Percentiles rank a stretch among this genome's conserved stretches.
Conservation (phyloP, 2,329 filamentous ascomycete species). For the Diplodia seriata region DNA sequence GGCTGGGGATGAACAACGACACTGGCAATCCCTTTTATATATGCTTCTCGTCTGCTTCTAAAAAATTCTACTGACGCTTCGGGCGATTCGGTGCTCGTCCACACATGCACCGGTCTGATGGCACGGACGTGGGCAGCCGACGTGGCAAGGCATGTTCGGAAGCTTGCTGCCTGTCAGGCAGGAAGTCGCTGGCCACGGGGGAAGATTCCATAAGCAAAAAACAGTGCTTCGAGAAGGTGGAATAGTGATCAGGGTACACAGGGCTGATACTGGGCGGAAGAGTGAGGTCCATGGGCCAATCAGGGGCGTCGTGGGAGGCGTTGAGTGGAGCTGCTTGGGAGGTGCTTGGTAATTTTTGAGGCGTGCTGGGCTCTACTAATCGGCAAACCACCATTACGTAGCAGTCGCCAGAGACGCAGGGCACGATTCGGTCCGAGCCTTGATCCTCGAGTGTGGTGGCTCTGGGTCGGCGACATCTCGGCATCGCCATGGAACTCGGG, state of each 20-base stretch:
- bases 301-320: accelerated
- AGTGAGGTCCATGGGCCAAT: not conserved
- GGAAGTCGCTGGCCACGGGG: no score
- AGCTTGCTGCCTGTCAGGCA: not conserved
- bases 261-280: not conserved
- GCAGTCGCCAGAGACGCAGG: not conserved
- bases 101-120: not conserved
- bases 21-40: not conserved
- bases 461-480: not conserved
- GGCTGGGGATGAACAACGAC: not conserved
- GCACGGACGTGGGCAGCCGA: not conserved
- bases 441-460: not conserved
- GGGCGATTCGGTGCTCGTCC: not conserved
- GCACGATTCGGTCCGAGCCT: not conserved
- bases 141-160: not conserved
- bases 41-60: not conserved
- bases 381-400: not conserved
- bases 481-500: not conserved
- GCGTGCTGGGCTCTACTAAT: not conserved
- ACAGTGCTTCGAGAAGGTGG: not conserved
- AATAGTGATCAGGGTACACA: slow-evolving; percentile 8
- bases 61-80: not conserved
- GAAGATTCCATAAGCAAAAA: not conserved
- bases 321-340: not conserved
- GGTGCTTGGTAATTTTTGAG: not conserved